Evolutionary conservation across 345 rosid species (phyloP), one percentile per base, ranked within the genome.

Genomic region (Syzygium aromaticum): DNA sequence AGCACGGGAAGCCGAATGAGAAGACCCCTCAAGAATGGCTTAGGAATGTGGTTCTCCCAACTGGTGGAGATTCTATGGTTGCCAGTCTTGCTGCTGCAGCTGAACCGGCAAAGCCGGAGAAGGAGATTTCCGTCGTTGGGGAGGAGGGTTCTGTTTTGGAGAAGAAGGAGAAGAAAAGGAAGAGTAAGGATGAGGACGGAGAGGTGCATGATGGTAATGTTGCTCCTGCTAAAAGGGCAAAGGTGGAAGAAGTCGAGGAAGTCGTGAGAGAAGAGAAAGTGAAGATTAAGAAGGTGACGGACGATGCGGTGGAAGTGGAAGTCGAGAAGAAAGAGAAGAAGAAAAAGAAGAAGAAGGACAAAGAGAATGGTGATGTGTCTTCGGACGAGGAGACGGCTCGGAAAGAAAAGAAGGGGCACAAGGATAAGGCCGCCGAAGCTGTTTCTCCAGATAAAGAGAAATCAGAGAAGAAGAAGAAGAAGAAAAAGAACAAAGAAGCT

Each of bases 1-100:
- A 97, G 92, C 98, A 92, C 25, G 99, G 99, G 85, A 97, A 94
- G 91, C 95, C 98, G 0, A 97, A 93, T 87, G 97, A 93, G 89
- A 93, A 90, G 27, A 94, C 97, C n/a, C 98, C 98, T 13, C 84
- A 84, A 11, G 99, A 97, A 88, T 97, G 98, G 98, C 25, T 86
- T 87, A 93, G 99, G 91, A 96, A 97, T 85, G 91, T 94, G 85
- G 92, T 92, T 73, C 88, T 97, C 89, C 96, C 98, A 46, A 23
- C 93, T 1, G 98, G 98, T 82, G 97, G 94, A 25, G 98, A 96
- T 93, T 89, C 97, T 63, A 77, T 93, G 87, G 88, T 96, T 88
- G 99, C 99, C 25, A 84, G 93, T 78, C 90, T 89, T 86, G 98
- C 98, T 15, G 99, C 98, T 87, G 94, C 92, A 13, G 84, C 91